A percentile compares a stretch with the other conserved stretches of the same genome.
phyloP scores from a whole-genome alignment of 1,139 yeast species.

The Trichomonascaceae sp. region DNA sequence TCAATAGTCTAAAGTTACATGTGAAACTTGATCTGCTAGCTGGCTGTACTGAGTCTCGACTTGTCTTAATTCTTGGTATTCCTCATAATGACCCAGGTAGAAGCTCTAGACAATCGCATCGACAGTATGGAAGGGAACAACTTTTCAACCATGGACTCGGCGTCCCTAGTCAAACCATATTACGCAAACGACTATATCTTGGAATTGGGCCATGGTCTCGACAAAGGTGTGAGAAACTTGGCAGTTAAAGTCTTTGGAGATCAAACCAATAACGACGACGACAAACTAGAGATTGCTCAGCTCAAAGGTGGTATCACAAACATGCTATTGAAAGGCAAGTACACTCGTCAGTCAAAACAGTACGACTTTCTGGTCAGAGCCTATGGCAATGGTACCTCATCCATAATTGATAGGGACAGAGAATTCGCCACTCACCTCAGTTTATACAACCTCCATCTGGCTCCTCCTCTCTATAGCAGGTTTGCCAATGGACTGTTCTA shows the following conservation, averaged over 20 bases:
- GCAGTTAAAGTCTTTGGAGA: not conserved
- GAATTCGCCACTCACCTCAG: slow-evolving; percentile 63
- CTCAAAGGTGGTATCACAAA: slow-evolving; percentile 77
- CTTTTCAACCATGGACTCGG: too few relatives aligned
- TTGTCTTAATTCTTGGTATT: too few relatives aligned
- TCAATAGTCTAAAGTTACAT: too few relatives aligned
- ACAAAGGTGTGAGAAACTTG: not conserved
- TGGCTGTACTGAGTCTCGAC: too few relatives aligned
- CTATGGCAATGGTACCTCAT: slow-evolving; percentile 63
- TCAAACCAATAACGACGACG: not conserved
- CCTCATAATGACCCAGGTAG: too few relatives aligned
- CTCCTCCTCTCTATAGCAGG: slow-evolving; percentile 57
- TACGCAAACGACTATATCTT: not conserved
- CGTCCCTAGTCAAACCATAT: not conserved
- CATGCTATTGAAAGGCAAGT: slow-evolving; percentile 43
- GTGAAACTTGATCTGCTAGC: too few relatives aligned
- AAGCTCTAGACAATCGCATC: too few relatives aligned
- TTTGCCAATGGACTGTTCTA: slow-evolving; percentile 66
- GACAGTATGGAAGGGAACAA: too few relatives aligned
- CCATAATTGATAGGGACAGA: slow-evolving; percentile 62
- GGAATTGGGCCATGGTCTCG: not conserved
- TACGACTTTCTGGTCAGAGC: slow-evolving; percentile 47
- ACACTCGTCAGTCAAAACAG: slow-evolving; percentile 14
- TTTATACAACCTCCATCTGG: slow-evolving; percentile 46
- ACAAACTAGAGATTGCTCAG: slow-evolving; percentile 19